Evolutionary conservation across 805 yeast genomes (phyloP).

Genomic region (Monosporozyma unispora): DNA sequence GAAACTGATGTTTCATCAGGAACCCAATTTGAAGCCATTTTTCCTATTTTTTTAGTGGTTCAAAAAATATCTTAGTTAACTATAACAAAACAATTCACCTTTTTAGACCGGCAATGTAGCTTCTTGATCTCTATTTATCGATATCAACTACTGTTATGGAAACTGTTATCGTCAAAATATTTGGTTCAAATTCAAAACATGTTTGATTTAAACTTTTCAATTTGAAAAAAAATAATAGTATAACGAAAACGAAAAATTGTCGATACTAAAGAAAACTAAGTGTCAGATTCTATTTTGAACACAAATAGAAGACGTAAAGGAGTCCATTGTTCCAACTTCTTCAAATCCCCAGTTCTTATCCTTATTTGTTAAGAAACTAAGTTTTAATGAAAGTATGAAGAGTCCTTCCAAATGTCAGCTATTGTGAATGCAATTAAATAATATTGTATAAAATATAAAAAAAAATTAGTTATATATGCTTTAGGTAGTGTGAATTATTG

Average conservation of each 20-base stretch:
- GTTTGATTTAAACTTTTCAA: background rate
- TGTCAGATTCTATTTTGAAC: background rate
- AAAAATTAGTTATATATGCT: background rate
- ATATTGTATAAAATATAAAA: background rate
- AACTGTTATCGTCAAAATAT: background rate
- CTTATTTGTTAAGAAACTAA: too few species aligned
- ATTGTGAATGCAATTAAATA: background rate
- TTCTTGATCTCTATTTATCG: background rate
- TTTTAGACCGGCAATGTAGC: background rate
- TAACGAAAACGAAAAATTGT: background rate
- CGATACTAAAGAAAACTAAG: background rate
- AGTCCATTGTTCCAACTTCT: too few species aligned
- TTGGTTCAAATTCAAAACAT: background rate
- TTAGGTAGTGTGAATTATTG: background rate
- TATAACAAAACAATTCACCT: background rate
- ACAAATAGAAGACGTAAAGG: too few species aligned
- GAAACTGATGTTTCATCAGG: conserved; percentile 54
- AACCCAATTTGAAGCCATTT: conserved; percentile 38
- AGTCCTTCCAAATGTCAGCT: background rate
- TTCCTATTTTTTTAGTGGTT: background rate
- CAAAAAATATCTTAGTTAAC: background rate
- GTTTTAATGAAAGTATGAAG: background rate
- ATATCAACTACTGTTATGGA: background rate
- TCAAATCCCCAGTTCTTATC: too few species aligned
- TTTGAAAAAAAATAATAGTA: background rate